phyloP scores from a whole-genome alignment of 1,284 basidiomycete species.

The Meripilus lineatus region DNA sequence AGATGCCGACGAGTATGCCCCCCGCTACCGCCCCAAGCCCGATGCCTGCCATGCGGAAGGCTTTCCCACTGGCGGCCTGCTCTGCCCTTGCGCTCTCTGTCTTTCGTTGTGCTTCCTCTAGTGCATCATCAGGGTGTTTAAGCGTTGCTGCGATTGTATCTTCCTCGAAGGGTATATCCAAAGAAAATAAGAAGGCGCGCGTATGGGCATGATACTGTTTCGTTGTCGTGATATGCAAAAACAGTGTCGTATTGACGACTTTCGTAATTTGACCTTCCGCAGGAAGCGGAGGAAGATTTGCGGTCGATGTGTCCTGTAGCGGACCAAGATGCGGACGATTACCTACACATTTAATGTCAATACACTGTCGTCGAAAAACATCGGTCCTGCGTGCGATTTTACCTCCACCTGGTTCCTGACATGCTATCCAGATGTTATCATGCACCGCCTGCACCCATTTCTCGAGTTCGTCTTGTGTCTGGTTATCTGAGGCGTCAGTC shows the following conservation, averaged over 20 bases:
- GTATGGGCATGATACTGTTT: slow-evolving; percentile 52
- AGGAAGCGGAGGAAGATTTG: slow-evolving; percentile 38
- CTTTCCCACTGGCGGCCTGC: slow-evolving; percentile 39
- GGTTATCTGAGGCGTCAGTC: slow-evolving; percentile 19
- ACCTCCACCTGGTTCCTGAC: slow-evolving; percentile 43
- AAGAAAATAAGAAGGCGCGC: slow-evolving; percentile 40
- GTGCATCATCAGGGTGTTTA: slow-evolving; percentile 43
- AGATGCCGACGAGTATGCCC: slow-evolving; percentile 52
- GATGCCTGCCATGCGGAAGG: slow-evolving; percentile 42
- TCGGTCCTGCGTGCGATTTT: background rate
- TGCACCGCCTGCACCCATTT: slow-evolving; percentile 43
- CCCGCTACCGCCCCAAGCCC: slow-evolving; percentile 51
- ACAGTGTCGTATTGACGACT: slow-evolving; percentile 44
- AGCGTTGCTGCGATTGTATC: slow-evolving; percentile 39
- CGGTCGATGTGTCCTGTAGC: slow-evolving; percentile 41
- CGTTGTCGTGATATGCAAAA: slow-evolving; percentile 44
- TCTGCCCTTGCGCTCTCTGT: slow-evolving; percentile 35
- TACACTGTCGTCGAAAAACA: background rate
- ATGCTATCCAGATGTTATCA: slow-evolving; percentile 42
- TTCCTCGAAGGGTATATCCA: slow-evolving; percentile 42
- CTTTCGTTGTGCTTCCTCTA: slow-evolving; percentile 41
- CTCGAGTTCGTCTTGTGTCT: slow-evolving; percentile 23
- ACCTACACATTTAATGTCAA: slow-evolving; percentile 15
- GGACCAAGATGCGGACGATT: slow-evolving; percentile 38
- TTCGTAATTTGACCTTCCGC: slow-evolving; percentile 28